Evolutionary conservation across 2,329 filamentous ascomycete genomes (phyloP), one percentile per base, ranked within the genome.

Genomic region (Acrocalymma vagum): DNA sequence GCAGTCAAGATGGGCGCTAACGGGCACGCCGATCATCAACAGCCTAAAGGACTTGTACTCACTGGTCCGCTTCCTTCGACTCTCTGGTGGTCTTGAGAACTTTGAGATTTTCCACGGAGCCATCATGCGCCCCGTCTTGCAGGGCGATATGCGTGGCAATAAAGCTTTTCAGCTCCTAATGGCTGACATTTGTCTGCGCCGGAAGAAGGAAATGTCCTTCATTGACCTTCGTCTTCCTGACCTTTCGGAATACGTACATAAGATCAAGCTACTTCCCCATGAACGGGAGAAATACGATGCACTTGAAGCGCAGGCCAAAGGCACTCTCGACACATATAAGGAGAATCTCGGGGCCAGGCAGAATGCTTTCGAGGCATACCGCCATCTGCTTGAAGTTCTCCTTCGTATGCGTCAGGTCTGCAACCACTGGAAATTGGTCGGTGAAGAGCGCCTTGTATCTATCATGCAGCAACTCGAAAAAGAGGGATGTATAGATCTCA

Each of bases 121-220:
- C 21, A 78, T 94, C 45, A 84, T 86, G 25, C 81, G 88, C 20
- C 87, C 87, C 4, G 76, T 95, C 7, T 79, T 78, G 36, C 60
- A 66, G 5, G 83, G 82, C 1, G 78, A 84, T 11, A 65, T 72
- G 1, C 72, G 77, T 22, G 86, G 84, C 9, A 84, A 83, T 31
- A 69, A 78, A 9, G 73, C 93, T 3, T 77, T 95, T 3, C 87
- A 93, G 60, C 79, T 83, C 5, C 77, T 95, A 29, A 92, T 95
- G 83, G 78, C 79, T n/a, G 84, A 87, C 13, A 80, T 95, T 30
- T 94, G 88, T 57, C 76, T 96, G 15, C 82, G 91, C 24, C 83
- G 91, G 24, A 87, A 85, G 67, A 96, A 96, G 65, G 86, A 93
- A 40, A 95, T 96, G 90, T 79, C 80, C 5, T 95, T 95, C 60